phyloP scores from a whole-genome alignment of 2,329 filamentous ascomycete genomes.

The Trichophyton rubrum region DNA sequence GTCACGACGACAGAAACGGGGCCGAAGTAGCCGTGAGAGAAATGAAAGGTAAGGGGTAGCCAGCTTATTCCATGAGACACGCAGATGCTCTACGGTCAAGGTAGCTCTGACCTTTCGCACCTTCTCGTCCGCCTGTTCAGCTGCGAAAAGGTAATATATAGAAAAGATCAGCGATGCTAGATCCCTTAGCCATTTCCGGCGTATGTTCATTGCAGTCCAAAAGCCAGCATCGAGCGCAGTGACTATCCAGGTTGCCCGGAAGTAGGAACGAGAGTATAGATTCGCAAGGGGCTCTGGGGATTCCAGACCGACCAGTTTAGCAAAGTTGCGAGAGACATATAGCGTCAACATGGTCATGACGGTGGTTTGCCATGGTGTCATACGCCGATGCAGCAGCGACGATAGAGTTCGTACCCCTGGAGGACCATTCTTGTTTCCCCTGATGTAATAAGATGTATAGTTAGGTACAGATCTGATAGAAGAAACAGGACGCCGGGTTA shows the following conservation, averaged over 20 bases:
- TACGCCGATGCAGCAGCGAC: slow-evolving; percentile 51
- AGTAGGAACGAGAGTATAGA: slow-evolving; percentile 84
- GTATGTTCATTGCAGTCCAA: slow-evolving; percentile 95
- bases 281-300: slow-evolving; percentile 88
- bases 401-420: slow-evolving; percentile 61
- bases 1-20: slow-evolving; percentile 65
- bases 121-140: slow-evolving; percentile 92
- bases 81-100: slow-evolving; percentile 78
- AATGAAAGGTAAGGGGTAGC: slow-evolving; percentile 74
- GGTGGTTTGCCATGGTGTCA: slow-evolving; percentile 83
- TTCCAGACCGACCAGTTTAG: slow-evolving; percentile 78
- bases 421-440: slow-evolving; percentile 81
- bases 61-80: slow-evolving; percentile 91
- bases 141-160: slow-evolving; percentile 79
- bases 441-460: slow-evolving; percentile 27
- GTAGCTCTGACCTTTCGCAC: slow-evolving; percentile 78
- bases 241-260: slow-evolving; percentile 90
- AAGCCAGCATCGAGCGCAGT: slow-evolving; percentile 93
- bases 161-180: slow-evolving; percentile 73
- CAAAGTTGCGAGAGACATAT: slow-evolving; percentile 85
- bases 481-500: not conserved
- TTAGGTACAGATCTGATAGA: not conserved
- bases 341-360: slow-evolving; percentile 81
- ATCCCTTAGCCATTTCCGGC: slow-evolving; percentile 66
- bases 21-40: slow-evolving; percentile 59